Percentiles rank a stretch among this genome's conserved stretches.
Conservation (phyloP, 139 green algal species). For the Penium margaritaceum region DNA sequence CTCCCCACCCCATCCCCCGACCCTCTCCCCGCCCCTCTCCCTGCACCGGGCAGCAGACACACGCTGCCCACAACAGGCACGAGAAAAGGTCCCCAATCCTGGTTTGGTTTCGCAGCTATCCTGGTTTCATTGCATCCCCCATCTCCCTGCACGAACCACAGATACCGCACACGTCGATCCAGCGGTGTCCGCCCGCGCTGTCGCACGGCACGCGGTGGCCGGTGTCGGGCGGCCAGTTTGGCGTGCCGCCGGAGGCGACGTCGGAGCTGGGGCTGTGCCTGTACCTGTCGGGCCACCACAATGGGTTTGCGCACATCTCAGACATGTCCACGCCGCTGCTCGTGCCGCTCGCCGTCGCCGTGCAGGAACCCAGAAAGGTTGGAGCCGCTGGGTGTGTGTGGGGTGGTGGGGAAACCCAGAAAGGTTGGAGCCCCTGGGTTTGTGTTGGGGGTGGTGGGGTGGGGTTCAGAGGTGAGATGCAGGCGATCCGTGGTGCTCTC, state of each 20-base stretch:
- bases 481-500: no score
- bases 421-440: no score
- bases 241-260: neutral
- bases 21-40: neutral
- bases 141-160: neutral
- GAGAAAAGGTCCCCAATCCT: neutral
- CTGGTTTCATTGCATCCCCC: neutral
- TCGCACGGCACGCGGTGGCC: constrained; percentile 3
- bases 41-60: no score
- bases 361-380: no score
- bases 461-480: no score
- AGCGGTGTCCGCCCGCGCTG: neutral
- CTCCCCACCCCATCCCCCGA: no score
- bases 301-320: neutral
- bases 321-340: constrained; percentile 1
- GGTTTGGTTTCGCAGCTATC: neutral
- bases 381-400: no score
- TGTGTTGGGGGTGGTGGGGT: no score
- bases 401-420: no score
- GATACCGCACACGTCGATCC: neutral
- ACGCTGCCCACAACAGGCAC: neutral
- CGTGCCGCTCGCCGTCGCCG: neutral
- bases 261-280: neutral
- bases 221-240: neutral
- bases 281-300: neutral